Evolutionary conservation across 78 protist species (phyloP).

Genomic region (Dictyostelium firmibasis): DNA sequence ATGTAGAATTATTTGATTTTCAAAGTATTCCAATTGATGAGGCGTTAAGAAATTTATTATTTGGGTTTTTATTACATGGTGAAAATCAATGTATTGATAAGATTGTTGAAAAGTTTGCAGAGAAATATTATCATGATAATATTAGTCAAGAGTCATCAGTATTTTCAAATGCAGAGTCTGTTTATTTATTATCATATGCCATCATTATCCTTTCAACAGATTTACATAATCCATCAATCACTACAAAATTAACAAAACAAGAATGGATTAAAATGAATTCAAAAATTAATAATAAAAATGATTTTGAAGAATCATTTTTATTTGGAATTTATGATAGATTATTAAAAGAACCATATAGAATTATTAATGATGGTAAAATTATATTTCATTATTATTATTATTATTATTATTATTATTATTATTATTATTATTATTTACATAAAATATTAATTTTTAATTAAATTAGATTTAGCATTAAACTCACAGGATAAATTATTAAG

Average conservation of each 20-base stretch:
- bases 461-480: background rate
- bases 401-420: background rate
- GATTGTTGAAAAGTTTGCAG: constrained; percentile 98
- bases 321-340: constrained; percentile 44
- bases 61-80: constrained; percentile 93
- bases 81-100: constrained; percentile 97
- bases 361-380: background rate
- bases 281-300: constrained; percentile 33
- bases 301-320: constrained; percentile 33
- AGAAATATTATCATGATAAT: constrained; percentile 83
- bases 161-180: constrained; percentile 48
- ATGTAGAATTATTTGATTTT: constrained; percentile 89
- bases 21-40: constrained; percentile 83
- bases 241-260: constrained; percentile 12
- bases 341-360: background rate
- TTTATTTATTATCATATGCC: constrained; percentile 46
- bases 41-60: constrained; percentile 89
- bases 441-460: background rate
- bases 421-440: background rate
- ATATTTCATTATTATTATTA: background rate
- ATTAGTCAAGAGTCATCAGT: background rate
- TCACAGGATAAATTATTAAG: constrained; percentile 44
- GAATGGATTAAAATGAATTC: constrained; percentile 72
- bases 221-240: constrained; percentile 49
- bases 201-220: constrained; percentile 59